Conservation (phyloP, 208 protist genomes). For the Crithidia fasciculata region DNA sequence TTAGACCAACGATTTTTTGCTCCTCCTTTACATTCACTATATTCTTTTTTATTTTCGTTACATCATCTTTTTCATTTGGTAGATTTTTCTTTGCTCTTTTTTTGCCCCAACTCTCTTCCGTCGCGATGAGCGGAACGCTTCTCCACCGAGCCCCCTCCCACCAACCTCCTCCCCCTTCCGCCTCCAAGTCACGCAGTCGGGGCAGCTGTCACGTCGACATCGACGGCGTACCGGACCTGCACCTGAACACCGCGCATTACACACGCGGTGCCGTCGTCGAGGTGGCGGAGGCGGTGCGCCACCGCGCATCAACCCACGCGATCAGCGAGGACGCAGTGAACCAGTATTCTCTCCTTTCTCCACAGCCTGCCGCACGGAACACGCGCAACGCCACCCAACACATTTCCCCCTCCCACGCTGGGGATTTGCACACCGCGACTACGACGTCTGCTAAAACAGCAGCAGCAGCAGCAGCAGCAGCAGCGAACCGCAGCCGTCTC, state of each 20-base stretch:
- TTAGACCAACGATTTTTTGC: neutral
- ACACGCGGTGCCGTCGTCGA: constrained; percentile 1
- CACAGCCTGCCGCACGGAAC: no score
- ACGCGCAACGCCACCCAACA: no score
- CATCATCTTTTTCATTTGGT: neutral
- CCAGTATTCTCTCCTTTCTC: no score
- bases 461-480: no score
- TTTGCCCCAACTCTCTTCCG: neutral
- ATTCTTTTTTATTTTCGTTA: neutral
- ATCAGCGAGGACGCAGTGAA: no score
- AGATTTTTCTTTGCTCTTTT: neutral
- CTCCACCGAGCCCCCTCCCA: constrained; percentile 9
- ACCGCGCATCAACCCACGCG: neutral
- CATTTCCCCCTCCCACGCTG: no score
- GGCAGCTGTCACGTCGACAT: constrained; percentile 4
- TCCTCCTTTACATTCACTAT: neutral
- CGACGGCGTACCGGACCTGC: constrained; percentile 10
- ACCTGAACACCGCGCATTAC: constrained; percentile 17
- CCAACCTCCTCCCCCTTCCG: constrained; percentile 14
- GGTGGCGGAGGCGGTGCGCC: neutral
- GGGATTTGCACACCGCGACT: no score
- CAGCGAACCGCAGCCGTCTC: constrained; percentile 2
- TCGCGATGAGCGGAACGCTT: constrained; percentile 11
- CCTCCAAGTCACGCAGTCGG: constrained; percentile 7
- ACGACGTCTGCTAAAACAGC: no score